These are phyloP conservation scores for Paecilomyces formosus DNA, from an alignment of 2,329 filamentous ascomycete species.

Conservation along the genomic window DNA sequence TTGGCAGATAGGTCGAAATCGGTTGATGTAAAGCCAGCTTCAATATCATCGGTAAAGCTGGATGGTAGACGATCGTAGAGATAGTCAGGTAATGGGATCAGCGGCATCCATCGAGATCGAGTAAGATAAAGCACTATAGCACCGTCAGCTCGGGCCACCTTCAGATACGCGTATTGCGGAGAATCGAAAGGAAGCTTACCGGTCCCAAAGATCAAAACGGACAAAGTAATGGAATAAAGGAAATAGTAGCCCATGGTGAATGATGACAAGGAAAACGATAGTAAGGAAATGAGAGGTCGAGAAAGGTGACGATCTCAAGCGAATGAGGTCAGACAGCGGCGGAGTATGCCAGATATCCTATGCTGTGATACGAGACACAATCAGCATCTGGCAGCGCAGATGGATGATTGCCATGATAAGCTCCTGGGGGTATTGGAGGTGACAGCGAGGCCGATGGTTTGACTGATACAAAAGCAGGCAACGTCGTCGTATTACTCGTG, in stretches of 20 bases:
- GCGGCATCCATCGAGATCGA: slow-evolving; percentile 66
- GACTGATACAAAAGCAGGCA: not conserved
- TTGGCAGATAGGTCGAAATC: slow-evolving; percentile 81
- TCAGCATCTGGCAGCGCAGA: not conserved
- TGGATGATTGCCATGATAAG: not conserved
- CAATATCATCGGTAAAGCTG: slow-evolving; percentile 75
- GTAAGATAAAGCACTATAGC: slow-evolving; percentile 66
- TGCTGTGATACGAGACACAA: not conserved
- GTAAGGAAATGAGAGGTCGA: not conserved
- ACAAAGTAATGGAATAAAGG: slow-evolving; percentile 68
- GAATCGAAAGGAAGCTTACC: slow-evolving; percentile 37
- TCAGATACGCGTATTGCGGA: slow-evolving; percentile 4
- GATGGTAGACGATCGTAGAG: slow-evolving; percentile 71
- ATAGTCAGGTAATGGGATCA: slow-evolving; percentile 58
- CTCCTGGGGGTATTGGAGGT: not conserved
- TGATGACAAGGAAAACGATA: not conserved
- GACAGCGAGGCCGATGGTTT: not conserved
- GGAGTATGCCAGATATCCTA: not conserved
- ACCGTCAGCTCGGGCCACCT: slow-evolving; percentile 8
- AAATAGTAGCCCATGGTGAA: slow-evolving; percentile 63
- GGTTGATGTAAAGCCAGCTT: slow-evolving; percentile 73
- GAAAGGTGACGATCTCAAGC: not conserved
- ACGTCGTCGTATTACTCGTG: not conserved
- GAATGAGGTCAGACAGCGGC: not conserved
- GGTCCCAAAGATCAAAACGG: slow-evolving; percentile 64